phyloP scores from a whole-genome alignment of 148 eudicot species.

The Rhododendron ovatum region DNA sequence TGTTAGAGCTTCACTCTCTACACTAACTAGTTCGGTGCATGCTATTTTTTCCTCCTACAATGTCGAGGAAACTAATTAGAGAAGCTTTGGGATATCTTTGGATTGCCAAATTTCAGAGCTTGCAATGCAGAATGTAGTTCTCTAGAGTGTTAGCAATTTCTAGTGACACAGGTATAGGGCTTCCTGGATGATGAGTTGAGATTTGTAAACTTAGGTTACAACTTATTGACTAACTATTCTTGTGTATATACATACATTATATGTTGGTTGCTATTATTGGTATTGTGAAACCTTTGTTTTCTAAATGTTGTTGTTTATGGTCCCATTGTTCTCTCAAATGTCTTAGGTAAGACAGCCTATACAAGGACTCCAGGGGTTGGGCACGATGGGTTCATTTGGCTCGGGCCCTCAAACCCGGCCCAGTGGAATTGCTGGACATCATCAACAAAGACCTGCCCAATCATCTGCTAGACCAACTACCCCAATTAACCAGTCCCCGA shows the following conservation, averaged over 20 bases:
- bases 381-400: conserved; percentile 45
- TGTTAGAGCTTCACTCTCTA: background rate
- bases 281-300: background rate
- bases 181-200: background rate
- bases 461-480: conserved; percentile 51
- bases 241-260: background rate
- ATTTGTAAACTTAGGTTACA: background rate
- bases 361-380: conserved; percentile 42
- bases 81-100: background rate
- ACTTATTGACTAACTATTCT: background rate
- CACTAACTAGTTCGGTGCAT: background rate
- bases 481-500: conserved; percentile 35
- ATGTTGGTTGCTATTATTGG: background rate
- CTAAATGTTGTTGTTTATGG: background rate
- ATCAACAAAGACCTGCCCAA: conserved; percentile 63
- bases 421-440: conserved; percentile 40
- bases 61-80: background rate
- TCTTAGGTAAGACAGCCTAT: conserved; percentile 49
- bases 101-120: background rate
- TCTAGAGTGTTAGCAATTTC: background rate
- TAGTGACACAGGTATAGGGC: background rate
- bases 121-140: background rate
- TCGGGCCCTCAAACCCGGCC: conserved; percentile 47
- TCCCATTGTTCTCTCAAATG: conserved; percentile 7
- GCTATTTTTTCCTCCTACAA: background rate